Percentiles rank a stretch among this genome's conserved stretches.
phyloP scores from a whole-genome alignment of 179 eudicot genomes.

The Silene coronaria region DNA sequence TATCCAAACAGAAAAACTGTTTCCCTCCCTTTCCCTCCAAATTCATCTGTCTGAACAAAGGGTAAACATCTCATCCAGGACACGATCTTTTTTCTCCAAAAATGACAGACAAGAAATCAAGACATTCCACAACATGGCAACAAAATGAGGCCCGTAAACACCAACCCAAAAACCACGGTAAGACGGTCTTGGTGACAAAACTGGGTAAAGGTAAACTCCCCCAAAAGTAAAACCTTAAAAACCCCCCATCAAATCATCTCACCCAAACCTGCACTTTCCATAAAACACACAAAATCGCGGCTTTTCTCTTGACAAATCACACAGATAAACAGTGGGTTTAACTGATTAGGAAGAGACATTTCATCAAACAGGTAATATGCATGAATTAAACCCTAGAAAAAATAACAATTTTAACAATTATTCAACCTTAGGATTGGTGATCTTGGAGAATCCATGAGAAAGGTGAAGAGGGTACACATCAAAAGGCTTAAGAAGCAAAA shows the following conservation, averaged over 20 bases:
- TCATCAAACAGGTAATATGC: slow-evolving; percentile 19
- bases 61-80: neutral
- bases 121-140: neutral
- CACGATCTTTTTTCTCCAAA: neutral
- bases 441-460: slow-evolving; percentile 20
- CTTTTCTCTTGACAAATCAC: neutral
- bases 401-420: neutral
- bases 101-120: neutral
- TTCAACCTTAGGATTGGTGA: slow-evolving; percentile 44
- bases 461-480: slow-evolving; percentile 37
- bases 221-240: neutral
- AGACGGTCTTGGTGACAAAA: too few relatives aligned
- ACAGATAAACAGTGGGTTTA: neutral
- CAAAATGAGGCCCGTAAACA: too few relatives aligned
- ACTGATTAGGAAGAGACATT: slow-evolving; percentile 6
- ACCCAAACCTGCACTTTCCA: neutral
- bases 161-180: neutral
- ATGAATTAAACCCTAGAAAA: neutral
- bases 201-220: neutral
- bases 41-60: neutral
- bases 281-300: neutral
- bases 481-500: slow-evolving; percentile 67
- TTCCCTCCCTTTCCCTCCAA: neutral
- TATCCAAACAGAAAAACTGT: neutral
- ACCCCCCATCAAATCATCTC: too few relatives aligned